Percentiles rank a stretch among this genome's conserved stretches.
Evolutionary conservation across 225 moss, liverwort and hornwort species (phyloP).

Genomic region (Bryoerythrophyllum caledonicum): DNA sequence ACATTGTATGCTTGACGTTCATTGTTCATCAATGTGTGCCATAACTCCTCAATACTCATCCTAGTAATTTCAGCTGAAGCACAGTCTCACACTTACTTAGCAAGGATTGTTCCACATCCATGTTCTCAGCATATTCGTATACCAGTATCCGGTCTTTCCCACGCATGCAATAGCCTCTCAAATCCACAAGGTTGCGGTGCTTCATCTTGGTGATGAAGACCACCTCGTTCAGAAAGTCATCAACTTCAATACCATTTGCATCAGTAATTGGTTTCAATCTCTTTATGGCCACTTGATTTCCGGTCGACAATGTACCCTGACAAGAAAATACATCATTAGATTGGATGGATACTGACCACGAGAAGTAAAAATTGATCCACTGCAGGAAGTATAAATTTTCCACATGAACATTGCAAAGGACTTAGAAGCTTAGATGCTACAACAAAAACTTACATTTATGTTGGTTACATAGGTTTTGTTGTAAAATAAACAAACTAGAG

Average conservation of each 20-base stretch:
- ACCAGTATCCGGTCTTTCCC: conserved; percentile 33
- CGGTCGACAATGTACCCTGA: conserved; percentile 2
- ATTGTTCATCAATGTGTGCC: background rate
- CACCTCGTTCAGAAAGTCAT: conserved; percentile 50
- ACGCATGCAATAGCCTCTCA: conserved; percentile 47
- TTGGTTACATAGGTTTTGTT: too few relatives aligned
- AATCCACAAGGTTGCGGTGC: conserved; percentile 42
- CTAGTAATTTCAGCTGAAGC: too few relatives aligned
- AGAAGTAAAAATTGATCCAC: too few relatives aligned
- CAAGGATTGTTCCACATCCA: conserved; percentile 33
- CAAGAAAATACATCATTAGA: background rate
- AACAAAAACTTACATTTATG: too few relatives aligned
- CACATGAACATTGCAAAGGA: too few relatives aligned
- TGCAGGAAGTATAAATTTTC: too few relatives aligned
- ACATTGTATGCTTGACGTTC: too few relatives aligned
- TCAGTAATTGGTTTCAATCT: background rate
- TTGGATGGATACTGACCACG: background rate
- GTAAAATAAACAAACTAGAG: too few relatives aligned
- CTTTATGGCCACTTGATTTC: conserved; percentile 19
- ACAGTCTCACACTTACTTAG: background rate
- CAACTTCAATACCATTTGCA: background rate
- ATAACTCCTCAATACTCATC: background rate
- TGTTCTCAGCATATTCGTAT: conserved; percentile 33
- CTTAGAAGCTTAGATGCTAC: too few relatives aligned
- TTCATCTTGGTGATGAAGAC: conserved; percentile 47